Evolutionary conservation across 2,329 filamentous ascomycete genomes (phyloP).

Genomic region (Magnaporthales sp.): DNA sequence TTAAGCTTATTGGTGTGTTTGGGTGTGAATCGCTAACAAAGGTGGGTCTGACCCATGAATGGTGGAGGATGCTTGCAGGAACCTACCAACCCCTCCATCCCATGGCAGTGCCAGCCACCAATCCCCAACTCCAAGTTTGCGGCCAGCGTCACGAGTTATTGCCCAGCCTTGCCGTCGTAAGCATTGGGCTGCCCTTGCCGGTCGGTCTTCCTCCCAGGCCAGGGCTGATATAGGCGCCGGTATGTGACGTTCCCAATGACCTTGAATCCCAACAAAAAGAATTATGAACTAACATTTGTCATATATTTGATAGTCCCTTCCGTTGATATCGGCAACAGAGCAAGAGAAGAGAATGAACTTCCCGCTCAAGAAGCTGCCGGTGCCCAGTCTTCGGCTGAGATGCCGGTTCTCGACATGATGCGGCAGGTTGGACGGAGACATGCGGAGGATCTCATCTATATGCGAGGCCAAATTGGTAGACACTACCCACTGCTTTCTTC

Average conservation of each 20-base stretch:
- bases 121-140: not conserved
- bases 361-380: not conserved
- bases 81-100: not conserved
- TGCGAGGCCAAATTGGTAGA: not conserved
- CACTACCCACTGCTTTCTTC: not conserved
- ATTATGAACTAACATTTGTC: not conserved
- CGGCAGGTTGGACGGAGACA: not conserved
- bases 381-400: not conserved
- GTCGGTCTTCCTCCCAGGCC: too few relatives aligned
- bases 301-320: not conserved
- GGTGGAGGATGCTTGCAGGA: not conserved
- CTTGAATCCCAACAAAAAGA: not conserved
- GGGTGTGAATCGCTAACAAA: too few relatives aligned
- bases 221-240: not conserved
- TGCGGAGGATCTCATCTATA: not conserved
- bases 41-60: not conserved
- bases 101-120: not conserved
- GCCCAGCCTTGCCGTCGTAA: not conserved
- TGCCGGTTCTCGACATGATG: not conserved
- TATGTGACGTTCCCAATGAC: not conserved
- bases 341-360: not conserved
- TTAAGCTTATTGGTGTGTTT: too few relatives aligned
- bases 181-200: too few relatives aligned
- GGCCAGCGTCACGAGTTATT: not conserved
- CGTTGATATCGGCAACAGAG: not conserved